These are phyloP conservation scores for Anisodus tanguticus DNA, from an alignment of 257 asterid genomes.

Conservation along the genomic window DNA sequence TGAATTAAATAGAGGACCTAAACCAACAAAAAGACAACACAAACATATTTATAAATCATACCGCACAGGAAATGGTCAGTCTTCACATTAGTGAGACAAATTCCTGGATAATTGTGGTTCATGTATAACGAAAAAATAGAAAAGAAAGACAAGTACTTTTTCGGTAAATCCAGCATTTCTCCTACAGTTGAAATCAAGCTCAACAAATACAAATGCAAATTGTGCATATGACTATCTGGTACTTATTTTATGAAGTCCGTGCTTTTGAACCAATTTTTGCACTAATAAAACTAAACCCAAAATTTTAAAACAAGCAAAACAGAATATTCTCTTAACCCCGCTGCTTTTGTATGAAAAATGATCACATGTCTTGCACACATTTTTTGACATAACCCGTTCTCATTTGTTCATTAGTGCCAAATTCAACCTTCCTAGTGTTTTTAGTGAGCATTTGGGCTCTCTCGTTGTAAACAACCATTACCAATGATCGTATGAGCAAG, in stretches of 20 bases:
- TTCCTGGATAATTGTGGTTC: background rate
- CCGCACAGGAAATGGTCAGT: background rate
- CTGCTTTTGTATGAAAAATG: background rate
- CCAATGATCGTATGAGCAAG: background rate
- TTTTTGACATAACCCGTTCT: background rate
- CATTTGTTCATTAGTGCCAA: background rate
- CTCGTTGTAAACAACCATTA: background rate
- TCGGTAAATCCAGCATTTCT: background rate
- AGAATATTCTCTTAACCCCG: background rate
- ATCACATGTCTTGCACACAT: background rate
- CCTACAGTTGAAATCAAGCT: conserved; percentile 8
- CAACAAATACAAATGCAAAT: background rate
- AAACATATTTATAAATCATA: background rate
- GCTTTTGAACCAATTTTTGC: background rate
- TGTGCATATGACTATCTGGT: background rate
- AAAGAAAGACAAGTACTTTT: background rate
- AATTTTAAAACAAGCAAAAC: background rate
- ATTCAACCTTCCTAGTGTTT: background rate
- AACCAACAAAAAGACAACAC: conserved; percentile 19
- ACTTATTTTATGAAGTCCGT: background rate
- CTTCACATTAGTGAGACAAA: conserved; percentile 14
- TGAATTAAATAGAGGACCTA: conserved; percentile 57
- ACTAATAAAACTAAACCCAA: background rate
- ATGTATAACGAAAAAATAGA: background rate
- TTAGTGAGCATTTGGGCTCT: background rate